These are phyloP conservation scores for Suhomyces guaymorum DNA, from an alignment of 1,139 yeast species.

Conservation along the genomic window DNA sequence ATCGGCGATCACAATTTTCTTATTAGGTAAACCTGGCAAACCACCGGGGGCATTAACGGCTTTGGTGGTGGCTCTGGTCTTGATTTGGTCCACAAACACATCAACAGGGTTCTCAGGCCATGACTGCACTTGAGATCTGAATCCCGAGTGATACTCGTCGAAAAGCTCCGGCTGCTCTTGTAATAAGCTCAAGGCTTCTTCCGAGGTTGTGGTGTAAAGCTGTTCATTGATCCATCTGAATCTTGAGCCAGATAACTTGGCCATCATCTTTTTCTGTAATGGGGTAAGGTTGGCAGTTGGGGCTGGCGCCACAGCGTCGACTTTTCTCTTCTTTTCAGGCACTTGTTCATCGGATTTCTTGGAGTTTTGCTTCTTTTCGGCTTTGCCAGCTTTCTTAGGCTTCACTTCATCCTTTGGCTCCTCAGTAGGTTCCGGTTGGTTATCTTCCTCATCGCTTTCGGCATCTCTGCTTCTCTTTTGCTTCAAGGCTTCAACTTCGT, in stretches of 20 bases:
- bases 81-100: constrained; percentile 74
- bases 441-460: constrained; percentile 7
- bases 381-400: constrained; percentile 20
- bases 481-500: constrained; percentile 23
- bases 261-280: constrained; percentile 93
- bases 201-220: constrained; percentile 79
- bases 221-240: constrained; percentile 98
- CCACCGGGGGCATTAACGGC: constrained; percentile 95
- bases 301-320: constrained; percentile 19
- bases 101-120: constrained; percentile 99
- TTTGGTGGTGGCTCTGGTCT: constrained; percentile 54
- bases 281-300: constrained; percentile 66
- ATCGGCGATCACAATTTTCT: constrained; percentile 79
- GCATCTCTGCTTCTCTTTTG: constrained; percentile 25
- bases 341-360: constrained; percentile 11
- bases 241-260: constrained; percentile 88
- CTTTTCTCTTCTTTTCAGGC: constrained; percentile 13
- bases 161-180: constrained; percentile 82
- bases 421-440: constrained; percentile 14
- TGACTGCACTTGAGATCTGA: constrained; percentile 87
- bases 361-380: constrained; percentile 16
- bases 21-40: constrained; percentile 63
- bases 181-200: constrained; percentile 71
- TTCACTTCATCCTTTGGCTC: no score
- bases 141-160: constrained; percentile 94